Conservation (phyloP, 2,329 filamentous ascomycete genomes). For the Westerdykella ornata region DNA sequence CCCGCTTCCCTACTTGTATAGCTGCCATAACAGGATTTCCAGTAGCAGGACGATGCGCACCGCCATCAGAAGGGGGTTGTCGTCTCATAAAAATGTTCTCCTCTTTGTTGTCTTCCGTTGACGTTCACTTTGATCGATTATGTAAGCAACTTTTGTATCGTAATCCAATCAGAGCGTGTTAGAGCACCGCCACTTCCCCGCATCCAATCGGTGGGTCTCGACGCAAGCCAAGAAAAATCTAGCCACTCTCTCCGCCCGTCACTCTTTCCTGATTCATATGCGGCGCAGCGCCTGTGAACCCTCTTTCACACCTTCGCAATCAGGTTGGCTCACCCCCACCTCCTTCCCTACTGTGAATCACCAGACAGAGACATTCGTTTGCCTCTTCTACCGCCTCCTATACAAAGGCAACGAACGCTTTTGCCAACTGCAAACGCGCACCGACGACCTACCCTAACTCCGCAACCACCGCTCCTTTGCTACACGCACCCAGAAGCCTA, state of each 20-base stretch:
- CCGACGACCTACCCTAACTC: conserved; percentile 7
- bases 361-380: conserved; percentile 20
- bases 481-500: conserved; percentile 13
- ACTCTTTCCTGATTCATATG: neutral
- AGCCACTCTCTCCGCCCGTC: neutral
- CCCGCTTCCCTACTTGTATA: no score
- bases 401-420: conserved; percentile 22
- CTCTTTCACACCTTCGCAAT: neutral
- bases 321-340: neutral
- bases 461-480: conserved; percentile 1
- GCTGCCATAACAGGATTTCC: no score
- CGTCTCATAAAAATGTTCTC: no score
- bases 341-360: conserved; percentile 14
- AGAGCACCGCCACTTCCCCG: neutral
- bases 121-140: neutral
- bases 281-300: neutral
- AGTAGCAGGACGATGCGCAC: no score
- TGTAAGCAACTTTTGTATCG: neutral
- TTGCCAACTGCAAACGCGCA: conserved; percentile 13
- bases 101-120: neutral
- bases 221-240: neutral
- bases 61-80: no score
- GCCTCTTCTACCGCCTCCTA: conserved; percentile 13
- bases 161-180: neutral
- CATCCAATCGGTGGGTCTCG: neutral